phyloP scores from a whole-genome alignment of 2,329 filamentous ascomycete species.

The Epichloe amarillans region DNA sequence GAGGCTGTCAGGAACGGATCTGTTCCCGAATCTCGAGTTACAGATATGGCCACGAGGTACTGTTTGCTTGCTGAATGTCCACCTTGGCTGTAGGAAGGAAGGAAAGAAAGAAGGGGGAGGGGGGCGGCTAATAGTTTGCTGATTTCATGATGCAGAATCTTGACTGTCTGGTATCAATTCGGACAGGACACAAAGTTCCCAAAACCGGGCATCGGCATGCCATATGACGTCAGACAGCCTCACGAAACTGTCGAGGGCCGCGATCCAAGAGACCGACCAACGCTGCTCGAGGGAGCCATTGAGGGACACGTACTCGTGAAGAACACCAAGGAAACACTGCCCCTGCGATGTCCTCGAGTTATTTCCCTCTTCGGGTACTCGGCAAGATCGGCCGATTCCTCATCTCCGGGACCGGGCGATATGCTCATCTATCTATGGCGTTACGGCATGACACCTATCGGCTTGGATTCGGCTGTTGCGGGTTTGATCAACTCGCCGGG shows the following conservation, averaged over 20 bases:
- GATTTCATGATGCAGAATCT: constrained; percentile 16
- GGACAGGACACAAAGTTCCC: constrained; percentile 36
- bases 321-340: constrained; percentile 41
- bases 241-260: constrained; percentile 42
- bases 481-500: constrained; percentile 10
- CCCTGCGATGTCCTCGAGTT: constrained; percentile 34
- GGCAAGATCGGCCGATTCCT: constrained; percentile 30
- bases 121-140: background rate
- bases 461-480: constrained; percentile 5
- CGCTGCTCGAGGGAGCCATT: constrained; percentile 41
- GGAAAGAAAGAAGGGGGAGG: background rate
- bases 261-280: constrained; percentile 26
- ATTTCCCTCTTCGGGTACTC: constrained; percentile 53
- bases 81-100: background rate
- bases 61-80: too few relatives aligned
- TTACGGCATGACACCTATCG: constrained; percentile 16
- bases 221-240: constrained; percentile 31
- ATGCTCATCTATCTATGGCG: constrained; percentile 20
- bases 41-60: constrained; percentile 44
- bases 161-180: constrained; percentile 44
- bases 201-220: constrained; percentile 37
- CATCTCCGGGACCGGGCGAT: constrained; percentile 22
- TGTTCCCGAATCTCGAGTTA: constrained; percentile 38
- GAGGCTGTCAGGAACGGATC: constrained; percentile 47
- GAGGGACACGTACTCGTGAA: constrained; percentile 54